phyloP scores from a whole-genome alignment of 179 eudicot genomes.

The Camellia oleifera region DNA sequence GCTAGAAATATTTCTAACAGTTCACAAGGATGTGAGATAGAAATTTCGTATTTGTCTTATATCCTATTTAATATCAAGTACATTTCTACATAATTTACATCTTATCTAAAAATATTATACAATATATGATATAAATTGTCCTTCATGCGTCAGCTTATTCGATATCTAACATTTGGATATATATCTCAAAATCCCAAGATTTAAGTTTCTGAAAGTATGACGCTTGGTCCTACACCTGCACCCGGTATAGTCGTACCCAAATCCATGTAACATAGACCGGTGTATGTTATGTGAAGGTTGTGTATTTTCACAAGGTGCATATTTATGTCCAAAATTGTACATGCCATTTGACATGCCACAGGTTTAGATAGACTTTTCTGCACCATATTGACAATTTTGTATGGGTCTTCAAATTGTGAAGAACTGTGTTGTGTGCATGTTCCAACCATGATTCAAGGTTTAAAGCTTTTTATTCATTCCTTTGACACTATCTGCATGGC shows the following conservation, averaged over 20 bases:
- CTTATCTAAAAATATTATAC: no score
- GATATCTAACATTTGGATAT: no score
- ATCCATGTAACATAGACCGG: background rate
- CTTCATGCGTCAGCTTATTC: no score
- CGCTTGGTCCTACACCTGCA: no score
- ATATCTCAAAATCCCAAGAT: no score
- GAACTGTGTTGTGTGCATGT: background rate
- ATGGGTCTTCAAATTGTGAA: background rate
- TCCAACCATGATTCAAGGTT: background rate
- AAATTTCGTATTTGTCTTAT: no score
- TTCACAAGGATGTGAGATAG: no score
- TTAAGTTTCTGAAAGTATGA: no score
- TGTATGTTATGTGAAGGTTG: background rate
- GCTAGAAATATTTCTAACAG: no score
- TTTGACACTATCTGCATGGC: constrained; percentile 5
- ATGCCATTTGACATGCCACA: background rate
- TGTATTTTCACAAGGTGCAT: background rate
- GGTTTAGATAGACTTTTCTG: background rate
- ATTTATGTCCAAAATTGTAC: background rate
- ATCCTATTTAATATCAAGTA: no score
- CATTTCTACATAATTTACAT: no score
- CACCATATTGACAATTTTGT: background rate
- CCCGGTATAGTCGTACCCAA: background rate
- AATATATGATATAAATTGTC: no score
- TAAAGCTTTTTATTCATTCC: background rate